A percentile compares a stretch with the other conserved stretches of the same genome.
Conservation (phyloP, 2,329 filamentous ascomycete genomes). For the Verruconis gallopava region DNA sequence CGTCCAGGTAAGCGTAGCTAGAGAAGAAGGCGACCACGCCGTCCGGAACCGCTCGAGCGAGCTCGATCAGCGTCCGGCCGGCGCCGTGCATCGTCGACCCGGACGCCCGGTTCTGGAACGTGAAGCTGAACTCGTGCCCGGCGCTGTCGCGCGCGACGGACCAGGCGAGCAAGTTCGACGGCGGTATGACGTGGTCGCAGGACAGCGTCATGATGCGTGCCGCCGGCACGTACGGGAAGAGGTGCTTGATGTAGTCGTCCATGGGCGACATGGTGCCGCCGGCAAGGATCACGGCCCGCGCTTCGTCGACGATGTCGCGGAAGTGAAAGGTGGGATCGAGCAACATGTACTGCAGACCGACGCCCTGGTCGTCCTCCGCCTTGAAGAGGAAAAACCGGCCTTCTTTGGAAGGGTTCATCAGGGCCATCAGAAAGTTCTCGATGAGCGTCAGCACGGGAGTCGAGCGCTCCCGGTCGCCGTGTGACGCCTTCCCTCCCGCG, state of each 20-base stretch:
- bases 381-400: slow-evolving; percentile 46
- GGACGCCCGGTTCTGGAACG: slow-evolving; percentile 64
- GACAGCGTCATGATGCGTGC: slow-evolving; percentile 65
- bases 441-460: slow-evolving; percentile 49
- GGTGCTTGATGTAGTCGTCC: slow-evolving; percentile 72
- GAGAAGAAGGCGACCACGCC: slow-evolving; percentile 93
- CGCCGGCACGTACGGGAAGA: slow-evolving; percentile 62
- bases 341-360: slow-evolving; percentile 69
- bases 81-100: slow-evolving; percentile 57
- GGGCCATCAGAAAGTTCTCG: slow-evolving; percentile 57
- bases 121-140: slow-evolving; percentile 64
- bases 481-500: slow-evolving; percentile 1
- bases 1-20: slow-evolving; percentile 80
- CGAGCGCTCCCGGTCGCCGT: slow-evolving; percentile 13
- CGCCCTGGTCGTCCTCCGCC: slow-evolving; percentile 32
- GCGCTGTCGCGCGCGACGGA: slow-evolving; percentile 43
- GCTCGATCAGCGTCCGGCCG: slow-evolving; percentile 56
- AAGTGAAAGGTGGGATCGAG: slow-evolving; percentile 89
- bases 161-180: slow-evolving; percentile 66
- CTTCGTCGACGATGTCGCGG: slow-evolving; percentile 70
- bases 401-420: slow-evolving; percentile 72
- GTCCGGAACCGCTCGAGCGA: slow-evolving; percentile 66
- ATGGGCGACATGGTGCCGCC: slow-evolving; percentile 98
- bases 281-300: slow-evolving; percentile 76
- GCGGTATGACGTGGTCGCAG: slow-evolving; percentile 87